Percentiles rank a stretch among this genome's conserved stretches.
Conservation (phyloP, 305 asterid species). For the Andrographis paniculata region DNA sequence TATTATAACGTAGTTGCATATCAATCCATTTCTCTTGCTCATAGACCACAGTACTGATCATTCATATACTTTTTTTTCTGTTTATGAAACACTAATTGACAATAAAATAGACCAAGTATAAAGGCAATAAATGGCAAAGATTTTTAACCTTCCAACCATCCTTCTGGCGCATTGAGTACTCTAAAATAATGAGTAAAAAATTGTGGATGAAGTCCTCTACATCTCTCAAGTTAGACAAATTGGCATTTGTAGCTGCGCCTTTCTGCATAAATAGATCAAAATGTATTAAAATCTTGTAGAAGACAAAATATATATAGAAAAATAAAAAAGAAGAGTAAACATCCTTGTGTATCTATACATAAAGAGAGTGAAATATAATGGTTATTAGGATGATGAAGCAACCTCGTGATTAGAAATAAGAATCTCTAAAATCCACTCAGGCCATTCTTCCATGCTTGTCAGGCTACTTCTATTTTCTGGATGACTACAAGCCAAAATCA, state of each 20-base stretch:
- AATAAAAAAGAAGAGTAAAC: too few species aligned
- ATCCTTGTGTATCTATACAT: too few species aligned
- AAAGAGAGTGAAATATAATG: too few species aligned
- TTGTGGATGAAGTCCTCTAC: constrained; percentile 95
- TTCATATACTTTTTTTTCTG: too few species aligned
- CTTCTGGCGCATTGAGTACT: constrained; percentile 98
- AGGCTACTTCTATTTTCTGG: constrained; percentile 83
- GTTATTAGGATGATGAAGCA: constrained; percentile 10
- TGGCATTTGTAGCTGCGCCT: constrained; percentile 43
- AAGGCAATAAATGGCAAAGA: constrained; percentile 20
- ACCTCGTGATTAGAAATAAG: constrained; percentile 96
- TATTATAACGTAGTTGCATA: neutral
- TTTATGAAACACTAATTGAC: neutral
- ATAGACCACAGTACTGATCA: neutral
- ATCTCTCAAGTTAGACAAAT: constrained; percentile 54
- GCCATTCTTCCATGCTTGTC: constrained; percentile 95
- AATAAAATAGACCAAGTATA: neutral
- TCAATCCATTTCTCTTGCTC: neutral
- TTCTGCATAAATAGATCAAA: constrained; percentile 40
- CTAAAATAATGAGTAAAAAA: constrained; percentile 81
- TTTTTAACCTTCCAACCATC: constrained; percentile 94
- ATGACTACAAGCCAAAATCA: constrained; percentile 97
- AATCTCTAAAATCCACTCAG: constrained; percentile 98
- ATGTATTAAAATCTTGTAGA: constrained; percentile 19
- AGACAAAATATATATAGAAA: too few species aligned